Base-by-base conservation (phyloP, 1,284 basidiomycete species). In the Melanopsichium pennsylvanicum region DNA sequence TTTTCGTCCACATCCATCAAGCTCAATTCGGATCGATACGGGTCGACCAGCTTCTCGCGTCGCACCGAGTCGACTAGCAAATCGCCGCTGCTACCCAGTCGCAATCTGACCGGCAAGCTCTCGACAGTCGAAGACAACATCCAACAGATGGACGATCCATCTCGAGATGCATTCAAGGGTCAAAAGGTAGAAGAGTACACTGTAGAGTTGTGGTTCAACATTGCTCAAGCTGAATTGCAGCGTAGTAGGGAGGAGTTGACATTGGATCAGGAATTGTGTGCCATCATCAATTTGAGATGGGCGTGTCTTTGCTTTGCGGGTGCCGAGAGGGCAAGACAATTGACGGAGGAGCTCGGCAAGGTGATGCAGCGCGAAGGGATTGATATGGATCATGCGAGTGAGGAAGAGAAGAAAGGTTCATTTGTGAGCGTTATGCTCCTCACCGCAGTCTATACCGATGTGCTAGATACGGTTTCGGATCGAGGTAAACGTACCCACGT, bases 221-320 rank as follows among this genome's bases (percentile, higher is more conserved):
- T 70, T 31, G 57, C 68, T 2, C 52, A 48, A 15, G 61, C 49
- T 19, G 68, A 64, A 19, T 40, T 70, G 11, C 27, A 47, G 9
- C 52, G 61, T 33, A 49, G 47, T 10, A 31, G 55, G 7, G 45
- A 47, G 2, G 68, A 70, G 29, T 21, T 70, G 48, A 61, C 41
- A 4, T 26, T 62, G 15, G 57, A 66, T 10, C 68, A 70, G 15
- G 62, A 66, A 46, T 18, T 70, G 21, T 61, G 51, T n/a, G 51
- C 60, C 15, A 45, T 62, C 36, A 60, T 61, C 42, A 66, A 70
- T 31, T 26, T 70, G 31, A 56, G 68, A 16, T 70, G 61, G 61
- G 61, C 61, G 3, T 54, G 57, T 33, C 47, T 70, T 22, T 70
- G 68, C 44, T 64, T 66, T 51, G 62, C 57, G 9, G 68, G 68